Conservation (phyloP, 2,329 filamentous ascomycete genomes). For the Zymoseptoria ardabiliae region DNA sequence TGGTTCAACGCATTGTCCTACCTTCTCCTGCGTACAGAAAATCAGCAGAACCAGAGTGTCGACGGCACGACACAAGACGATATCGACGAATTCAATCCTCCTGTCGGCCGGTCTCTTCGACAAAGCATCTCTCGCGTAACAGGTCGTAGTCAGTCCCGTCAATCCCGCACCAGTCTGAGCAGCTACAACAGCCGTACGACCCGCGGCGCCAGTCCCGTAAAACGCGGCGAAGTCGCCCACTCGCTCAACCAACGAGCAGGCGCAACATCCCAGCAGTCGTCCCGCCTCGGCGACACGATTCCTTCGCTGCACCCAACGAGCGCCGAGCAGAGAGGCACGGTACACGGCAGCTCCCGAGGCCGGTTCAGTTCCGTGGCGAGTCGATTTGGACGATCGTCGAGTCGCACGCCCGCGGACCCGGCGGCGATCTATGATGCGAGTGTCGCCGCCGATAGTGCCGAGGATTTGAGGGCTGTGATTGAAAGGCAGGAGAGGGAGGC, state of each 20-base stretch:
- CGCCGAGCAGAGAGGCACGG: conserved; percentile 2
- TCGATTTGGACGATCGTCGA: conserved; percentile 18
- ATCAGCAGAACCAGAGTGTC: conserved; percentile 42
- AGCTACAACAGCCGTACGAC: conserved; percentile 48
- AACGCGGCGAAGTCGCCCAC: conserved; percentile 8
- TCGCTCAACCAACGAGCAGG: conserved; percentile 4
- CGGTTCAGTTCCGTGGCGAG: conserved; percentile 24
- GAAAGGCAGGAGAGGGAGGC: conserved; percentile 68
- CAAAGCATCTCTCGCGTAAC: conserved; percentile 41
- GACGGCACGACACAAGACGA: conserved; percentile 53
- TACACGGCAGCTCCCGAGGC: conserved; percentile 10
- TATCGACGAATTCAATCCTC: conserved; percentile 72
- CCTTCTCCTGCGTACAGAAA: conserved; percentile 65
- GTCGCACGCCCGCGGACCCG: conserved; percentile 17
- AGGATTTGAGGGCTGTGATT: conserved; percentile 73
- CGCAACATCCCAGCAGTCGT: neutral
- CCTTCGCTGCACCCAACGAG: conserved; percentile 1
- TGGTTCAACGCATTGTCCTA: conserved; percentile 98
- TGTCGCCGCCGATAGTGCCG: conserved; percentile 55
- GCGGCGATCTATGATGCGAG: conserved; percentile 44
- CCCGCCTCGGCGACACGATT: conserved; percentile 6
- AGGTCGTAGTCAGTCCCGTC: conserved; percentile 45
- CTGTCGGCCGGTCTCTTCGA: conserved; percentile 30
- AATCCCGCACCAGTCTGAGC: conserved; percentile 26
- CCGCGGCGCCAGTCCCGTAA: conserved; percentile 55